Base-by-base conservation (phyloP, 140 eudicot species). In the Flaveria floridana region DNA sequence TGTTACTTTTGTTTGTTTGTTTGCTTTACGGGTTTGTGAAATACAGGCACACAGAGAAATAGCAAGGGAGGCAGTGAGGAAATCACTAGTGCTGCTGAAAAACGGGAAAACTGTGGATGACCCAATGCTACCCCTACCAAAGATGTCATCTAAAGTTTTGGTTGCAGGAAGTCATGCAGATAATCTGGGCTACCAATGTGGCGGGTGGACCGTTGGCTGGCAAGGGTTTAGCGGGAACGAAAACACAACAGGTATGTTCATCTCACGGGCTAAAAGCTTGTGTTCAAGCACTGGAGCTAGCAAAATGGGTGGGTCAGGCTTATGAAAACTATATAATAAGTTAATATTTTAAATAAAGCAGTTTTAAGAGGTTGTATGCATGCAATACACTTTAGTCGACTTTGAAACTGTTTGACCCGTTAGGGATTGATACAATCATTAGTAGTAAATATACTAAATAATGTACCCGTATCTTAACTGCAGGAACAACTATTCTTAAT, bases 41-140 rank as follows among this genome's bases (percentile, higher is more conserved):
- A 67, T 66, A 68, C 65, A 86, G 92, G 92, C 76, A 74, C 89
- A 87, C 77, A 77, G 89, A 74, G 77, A 82, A 12, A 68, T 84
- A 73, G 92, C 92, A 63, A 84, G 89, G 76, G 92, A 87, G 73
- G 92, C 89, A 0, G 89, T 87, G 65, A 83, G 89, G 78, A 87
- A 87, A 73, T 87, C 92, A 20, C 74, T 87, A 58, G 89, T 87
- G 67, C 86, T 85, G 46, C 75, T 87, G 37, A 87, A 85, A 72
- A 86, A 86, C 4, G 88, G 91, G 65, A 86, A 86, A 70, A 46
- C 2, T 14, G 67, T 73, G 39, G 62, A 39, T 72, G 83, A 81
- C 50, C 80, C 91, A 4, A 28, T 86, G 79, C 76, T 86, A 4
- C 92, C 92, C 20, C 87, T 87, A 57, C 77, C 92, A 16, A 87